Evolutionary conservation across 768 basidiomycete genomes (phyloP).

Genomic region (Boletus edulis): DNA sequence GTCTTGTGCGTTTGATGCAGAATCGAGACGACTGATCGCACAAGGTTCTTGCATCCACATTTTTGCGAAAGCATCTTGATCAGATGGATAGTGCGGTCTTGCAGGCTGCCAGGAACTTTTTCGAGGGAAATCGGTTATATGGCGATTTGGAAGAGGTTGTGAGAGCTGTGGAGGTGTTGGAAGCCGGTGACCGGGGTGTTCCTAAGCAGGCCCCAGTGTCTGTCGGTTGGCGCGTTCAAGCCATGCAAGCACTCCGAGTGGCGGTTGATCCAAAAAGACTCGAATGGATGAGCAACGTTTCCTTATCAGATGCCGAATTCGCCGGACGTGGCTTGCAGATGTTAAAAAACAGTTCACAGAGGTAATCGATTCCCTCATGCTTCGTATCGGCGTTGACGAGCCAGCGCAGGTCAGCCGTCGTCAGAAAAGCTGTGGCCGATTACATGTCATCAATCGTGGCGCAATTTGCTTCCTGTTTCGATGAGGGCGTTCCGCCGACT

Average conservation of each 20-base stretch:
- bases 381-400: conserved; percentile 7
- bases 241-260: conserved; percentile 31
- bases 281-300: conserved; percentile 55
- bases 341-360: conserved; percentile 40
- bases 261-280: conserved; percentile 46
- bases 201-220: neutral
- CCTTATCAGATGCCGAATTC: conserved; percentile 40
- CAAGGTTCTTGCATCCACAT: conserved; percentile 25
- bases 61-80: conserved; percentile 32
- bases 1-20: neutral
- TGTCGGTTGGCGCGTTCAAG: conserved; percentile 22
- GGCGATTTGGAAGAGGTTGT: conserved; percentile 11
- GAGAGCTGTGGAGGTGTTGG: conserved; percentile 11
- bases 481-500: conserved; percentile 23
- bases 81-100: conserved; percentile 27
- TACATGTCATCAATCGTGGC: conserved; percentile 15
- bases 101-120: conserved; percentile 19
- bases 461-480: conserved; percentile 7
- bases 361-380: conserved; percentile 27
- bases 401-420: conserved; percentile 12
- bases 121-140: conserved; percentile 18
- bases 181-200: neutral
- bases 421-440: conserved; percentile 23
- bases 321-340: conserved; percentile 45
- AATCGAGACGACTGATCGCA: conserved; percentile 7